phyloP scores from a whole-genome alignment of 331 rosid genomes.

The Malus hybrid region DNA sequence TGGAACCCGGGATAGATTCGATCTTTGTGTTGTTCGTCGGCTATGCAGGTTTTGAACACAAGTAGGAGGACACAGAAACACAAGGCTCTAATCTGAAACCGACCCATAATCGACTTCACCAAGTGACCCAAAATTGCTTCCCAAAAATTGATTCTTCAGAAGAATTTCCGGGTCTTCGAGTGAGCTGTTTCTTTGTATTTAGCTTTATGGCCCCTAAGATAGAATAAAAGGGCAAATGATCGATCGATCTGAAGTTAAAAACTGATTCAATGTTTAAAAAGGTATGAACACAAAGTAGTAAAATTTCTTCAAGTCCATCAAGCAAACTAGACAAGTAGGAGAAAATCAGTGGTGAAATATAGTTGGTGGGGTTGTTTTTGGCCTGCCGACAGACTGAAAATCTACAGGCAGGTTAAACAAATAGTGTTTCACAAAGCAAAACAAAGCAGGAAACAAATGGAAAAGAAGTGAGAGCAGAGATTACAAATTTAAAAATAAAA shows the following conservation, averaged over 20 bases:
- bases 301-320: neutral
- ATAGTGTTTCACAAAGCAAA: neutral
- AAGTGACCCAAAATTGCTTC: neutral
- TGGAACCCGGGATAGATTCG: slow-evolving; percentile 26
- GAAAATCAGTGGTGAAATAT: neutral
- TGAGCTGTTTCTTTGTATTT: neutral
- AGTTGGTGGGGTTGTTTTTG: neutral
- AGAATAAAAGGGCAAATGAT: neutral
- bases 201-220: neutral
- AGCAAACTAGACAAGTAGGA: neutral
- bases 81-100: neutral
- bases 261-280: neutral
- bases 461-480: neutral
- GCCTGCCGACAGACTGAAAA: neutral
- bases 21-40: neutral
- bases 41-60: slow-evolving; percentile 1
- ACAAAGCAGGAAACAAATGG: neutral
- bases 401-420: neutral
- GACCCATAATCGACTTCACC: slow-evolving; percentile 13
- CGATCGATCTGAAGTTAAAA: neutral
- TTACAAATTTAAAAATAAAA: neutral
- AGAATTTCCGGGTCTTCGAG: neutral
- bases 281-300: neutral
- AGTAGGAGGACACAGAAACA: slow-evolving; percentile 4
- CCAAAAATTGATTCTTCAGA: neutral